Evolutionary conservation across 2,329 filamentous ascomycete species (phyloP).

Genomic region (Trichoderma sp.): DNA sequence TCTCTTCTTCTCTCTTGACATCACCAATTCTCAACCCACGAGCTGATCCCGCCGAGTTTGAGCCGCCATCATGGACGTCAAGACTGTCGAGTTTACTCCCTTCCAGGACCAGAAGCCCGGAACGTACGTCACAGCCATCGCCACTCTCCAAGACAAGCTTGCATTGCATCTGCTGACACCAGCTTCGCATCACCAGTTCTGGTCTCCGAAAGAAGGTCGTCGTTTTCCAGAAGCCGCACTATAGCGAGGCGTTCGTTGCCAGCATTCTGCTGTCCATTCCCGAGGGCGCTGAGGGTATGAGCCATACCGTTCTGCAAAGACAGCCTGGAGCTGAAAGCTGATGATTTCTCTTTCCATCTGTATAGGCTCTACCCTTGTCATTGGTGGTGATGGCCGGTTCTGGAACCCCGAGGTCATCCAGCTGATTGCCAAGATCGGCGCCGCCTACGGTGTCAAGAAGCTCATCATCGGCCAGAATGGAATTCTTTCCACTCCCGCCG

Average conservation of each 20-base stretch:
- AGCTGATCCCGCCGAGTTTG: neutral
- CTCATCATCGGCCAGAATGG: conserved; percentile 93
- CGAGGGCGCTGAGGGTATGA: conserved; percentile 77
- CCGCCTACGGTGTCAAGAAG: conserved; percentile 98
- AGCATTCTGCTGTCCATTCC: conserved; percentile 96
- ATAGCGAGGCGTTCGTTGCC: conserved; percentile 93
- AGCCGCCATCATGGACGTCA: conserved; percentile 60
- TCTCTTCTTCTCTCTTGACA: neutral
- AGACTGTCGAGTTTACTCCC: conserved; percentile 79
- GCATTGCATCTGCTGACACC: conserved; percentile 17
- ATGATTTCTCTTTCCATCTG: conserved; percentile 10
- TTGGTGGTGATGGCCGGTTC: conserved; percentile 95
- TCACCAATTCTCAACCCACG: neutral
- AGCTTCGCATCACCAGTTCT: conserved; percentile 60
- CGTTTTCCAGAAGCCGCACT: conserved; percentile 92
- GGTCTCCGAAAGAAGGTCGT: conserved; percentile 99
- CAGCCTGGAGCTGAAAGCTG: conserved; percentile 12
- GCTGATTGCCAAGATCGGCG: conserved; percentile 94
- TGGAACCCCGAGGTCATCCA: conserved; percentile 97
- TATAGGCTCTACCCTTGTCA: conserved; percentile 80
- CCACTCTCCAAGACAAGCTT: neutral
- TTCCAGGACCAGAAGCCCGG: conserved; percentile 98
- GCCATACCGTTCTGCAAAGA: neutral
- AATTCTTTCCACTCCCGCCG: conserved; percentile 94
- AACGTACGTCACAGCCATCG: conserved; percentile 70